These are phyloP conservation scores for Kluyveromyces starmeri DNA, from an alignment of 805 yeast genomes.

Conservation along the genomic window DNA sequence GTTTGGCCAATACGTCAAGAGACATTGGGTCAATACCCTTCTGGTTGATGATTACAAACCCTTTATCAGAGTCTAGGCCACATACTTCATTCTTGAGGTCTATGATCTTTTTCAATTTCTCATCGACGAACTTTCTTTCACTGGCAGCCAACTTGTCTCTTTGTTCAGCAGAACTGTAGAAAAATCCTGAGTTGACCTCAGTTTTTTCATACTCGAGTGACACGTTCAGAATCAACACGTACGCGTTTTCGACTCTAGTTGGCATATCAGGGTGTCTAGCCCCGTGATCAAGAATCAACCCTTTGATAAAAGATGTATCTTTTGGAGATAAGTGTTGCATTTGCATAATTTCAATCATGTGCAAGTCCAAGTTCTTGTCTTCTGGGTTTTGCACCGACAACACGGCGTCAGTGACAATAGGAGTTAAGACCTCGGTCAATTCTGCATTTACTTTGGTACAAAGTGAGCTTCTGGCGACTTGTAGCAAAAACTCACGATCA, in stretches of 20 bases:
- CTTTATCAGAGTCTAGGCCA: constrained; percentile 57
- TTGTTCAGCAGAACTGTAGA: constrained; percentile 90
- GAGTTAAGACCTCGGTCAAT: constrained; percentile 72
- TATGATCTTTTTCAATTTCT: constrained; percentile 80
- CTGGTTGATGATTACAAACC: constrained; percentile 92
- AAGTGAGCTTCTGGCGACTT: constrained; percentile 85
- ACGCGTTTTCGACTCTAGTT: constrained; percentile 70
- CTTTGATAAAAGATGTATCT: constrained; percentile 75
- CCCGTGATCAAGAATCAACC: constrained; percentile 94
- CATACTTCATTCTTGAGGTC: constrained; percentile 92
- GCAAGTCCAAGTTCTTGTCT: constrained; percentile 59
- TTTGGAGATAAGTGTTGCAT: constrained; percentile 90
- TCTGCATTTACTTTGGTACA: constrained; percentile 78
- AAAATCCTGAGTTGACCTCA: constrained; percentile 94
- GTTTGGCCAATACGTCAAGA: constrained; percentile 83
- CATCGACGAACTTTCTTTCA: constrained; percentile 92
- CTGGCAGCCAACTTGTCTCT: constrained; percentile 88
- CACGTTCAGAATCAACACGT: constrained; percentile 81
- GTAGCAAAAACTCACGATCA: constrained; percentile 81
- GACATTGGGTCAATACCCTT: constrained; percentile 99
- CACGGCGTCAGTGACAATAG: constrained; percentile 95
- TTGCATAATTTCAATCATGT: constrained; percentile 96
- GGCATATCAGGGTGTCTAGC: constrained; percentile 99
- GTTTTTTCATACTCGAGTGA: constrained; percentile 95
- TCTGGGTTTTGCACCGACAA: constrained; percentile 55